Conservation (phyloP, 2,329 filamentous ascomycete species). For the Chlorencoelia australis region DNA sequence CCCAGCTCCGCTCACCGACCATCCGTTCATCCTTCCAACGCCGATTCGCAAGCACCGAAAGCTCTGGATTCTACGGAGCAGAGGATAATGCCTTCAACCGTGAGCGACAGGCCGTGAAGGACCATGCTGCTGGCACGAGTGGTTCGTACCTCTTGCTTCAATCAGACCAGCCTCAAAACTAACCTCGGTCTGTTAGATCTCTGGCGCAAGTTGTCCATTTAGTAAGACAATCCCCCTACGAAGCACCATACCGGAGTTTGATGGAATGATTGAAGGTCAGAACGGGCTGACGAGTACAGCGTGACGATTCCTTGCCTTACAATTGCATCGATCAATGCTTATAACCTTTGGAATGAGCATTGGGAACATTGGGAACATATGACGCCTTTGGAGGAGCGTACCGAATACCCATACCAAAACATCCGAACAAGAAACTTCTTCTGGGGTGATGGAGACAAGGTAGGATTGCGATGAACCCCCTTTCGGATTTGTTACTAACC, state of each 20-base stretch:
- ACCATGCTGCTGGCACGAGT: constrained; percentile 75
- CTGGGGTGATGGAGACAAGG: constrained; percentile 96
- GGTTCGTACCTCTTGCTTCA: constrained; percentile 44
- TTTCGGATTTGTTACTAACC: constrained; percentile 9
- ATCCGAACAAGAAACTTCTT: constrained; percentile 91
- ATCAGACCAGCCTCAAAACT: too few relatives aligned
- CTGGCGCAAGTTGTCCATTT: constrained; percentile 93
- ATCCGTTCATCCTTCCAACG: constrained; percentile 53
- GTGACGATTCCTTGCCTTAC: constrained; percentile 64
- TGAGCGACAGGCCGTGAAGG: constrained; percentile 82
- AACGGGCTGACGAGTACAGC: constrained; percentile 37
- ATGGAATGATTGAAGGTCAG: constrained; percentile 1
- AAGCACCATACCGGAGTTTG: not conserved
- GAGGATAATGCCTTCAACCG: constrained; percentile 87
- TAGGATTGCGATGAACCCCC: constrained; percentile 31
- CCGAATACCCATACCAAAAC: constrained; percentile 96
- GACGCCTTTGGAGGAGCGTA: constrained; percentile 78
- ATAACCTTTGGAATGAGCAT: constrained; percentile 86
- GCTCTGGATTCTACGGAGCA: constrained; percentile 46
- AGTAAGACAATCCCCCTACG: constrained; percentile 50
- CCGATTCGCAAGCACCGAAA: constrained; percentile 55
- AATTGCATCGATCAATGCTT: constrained; percentile 71
- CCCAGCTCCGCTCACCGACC: constrained; percentile 46
- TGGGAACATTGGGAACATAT: constrained; percentile 91
- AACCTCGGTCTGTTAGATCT: constrained; percentile 50